phyloP scores from a whole-genome alignment of 1,284 basidiomycete species.

The Bondarzewia mesenterica region DNA sequence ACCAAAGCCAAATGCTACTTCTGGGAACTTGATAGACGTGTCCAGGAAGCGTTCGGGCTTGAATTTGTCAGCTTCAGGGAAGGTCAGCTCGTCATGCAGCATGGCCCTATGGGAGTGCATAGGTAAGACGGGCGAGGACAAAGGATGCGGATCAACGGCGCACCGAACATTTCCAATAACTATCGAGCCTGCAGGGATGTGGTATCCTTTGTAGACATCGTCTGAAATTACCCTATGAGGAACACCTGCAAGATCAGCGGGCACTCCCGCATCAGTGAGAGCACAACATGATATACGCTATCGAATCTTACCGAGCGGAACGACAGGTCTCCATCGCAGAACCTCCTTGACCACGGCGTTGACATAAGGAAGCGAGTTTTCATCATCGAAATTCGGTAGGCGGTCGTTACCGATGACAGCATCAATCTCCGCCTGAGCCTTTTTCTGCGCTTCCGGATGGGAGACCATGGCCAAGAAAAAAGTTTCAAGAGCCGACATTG shows the following conservation, averaged over 20 bases:
- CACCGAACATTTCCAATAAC: conserved; percentile 12
- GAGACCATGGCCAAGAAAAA: background rate
- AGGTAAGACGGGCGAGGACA: no score
- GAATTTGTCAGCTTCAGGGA: conserved; percentile 11
- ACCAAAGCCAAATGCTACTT: conserved; percentile 16
- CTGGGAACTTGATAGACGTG: conserved; percentile 3
- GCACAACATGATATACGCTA: background rate
- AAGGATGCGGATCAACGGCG: background rate
- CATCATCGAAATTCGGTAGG: background rate
- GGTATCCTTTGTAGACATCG: conserved; percentile 13
- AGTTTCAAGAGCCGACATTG: background rate
- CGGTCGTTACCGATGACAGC: background rate
- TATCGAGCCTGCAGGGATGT: conserved; percentile 11
- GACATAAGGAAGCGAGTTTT: background rate
- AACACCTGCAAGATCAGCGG: conserved; percentile 4
- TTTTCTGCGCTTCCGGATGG: background rate
- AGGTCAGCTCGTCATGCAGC: conserved; percentile 9
- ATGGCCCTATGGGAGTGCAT: conserved; percentile 7
- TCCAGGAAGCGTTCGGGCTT: conserved; percentile 14
- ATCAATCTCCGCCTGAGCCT: background rate
- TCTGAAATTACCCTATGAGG: conserved; percentile 9
- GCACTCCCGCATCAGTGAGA: background rate
- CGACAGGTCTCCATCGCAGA: background rate
- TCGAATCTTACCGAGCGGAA: background rate
- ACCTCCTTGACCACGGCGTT: background rate